A percentile compares a stretch with the other conserved stretches of the same genome.
phyloP scores from a whole-genome alignment of 139 green algal genomes.

The Coccomyxa sp. region DNA sequence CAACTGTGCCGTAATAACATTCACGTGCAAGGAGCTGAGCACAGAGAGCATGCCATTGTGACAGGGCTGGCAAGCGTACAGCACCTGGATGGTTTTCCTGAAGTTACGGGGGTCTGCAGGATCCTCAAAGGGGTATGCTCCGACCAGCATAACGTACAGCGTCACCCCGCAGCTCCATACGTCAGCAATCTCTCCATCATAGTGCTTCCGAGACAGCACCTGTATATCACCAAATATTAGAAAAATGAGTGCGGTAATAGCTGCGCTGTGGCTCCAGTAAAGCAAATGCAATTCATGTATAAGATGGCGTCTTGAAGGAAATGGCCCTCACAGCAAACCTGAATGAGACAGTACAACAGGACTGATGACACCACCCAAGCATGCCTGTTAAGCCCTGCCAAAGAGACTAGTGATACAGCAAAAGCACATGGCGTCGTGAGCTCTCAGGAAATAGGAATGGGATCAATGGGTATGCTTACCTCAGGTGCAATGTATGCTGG shows the following conservation, averaged over 20 bases:
- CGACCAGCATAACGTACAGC: conserved; percentile 98
- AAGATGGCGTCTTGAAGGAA: not conserved
- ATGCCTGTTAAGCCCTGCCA: too few species aligned
- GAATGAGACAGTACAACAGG: too few species aligned
- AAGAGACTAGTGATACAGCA: too few species aligned
- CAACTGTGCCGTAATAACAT: too few species aligned
- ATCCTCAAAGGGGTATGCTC: conserved; percentile 99
- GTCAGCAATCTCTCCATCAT: conserved; percentile 91
- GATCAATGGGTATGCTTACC: not conserved
- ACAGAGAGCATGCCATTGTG: too few species aligned
- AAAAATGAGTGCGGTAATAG: not conserved
- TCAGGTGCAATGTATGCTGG: conserved; percentile 98
- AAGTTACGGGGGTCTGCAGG: conserved; percentile 93
- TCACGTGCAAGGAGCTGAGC: too few species aligned
- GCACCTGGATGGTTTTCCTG: conserved; percentile 93
- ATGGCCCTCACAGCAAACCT: too few species aligned
- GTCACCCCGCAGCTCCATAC: conserved; percentile 98
- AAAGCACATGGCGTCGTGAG: too few species aligned
- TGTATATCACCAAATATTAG: conserved; percentile 13
- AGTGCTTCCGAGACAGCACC: conserved; percentile 81
- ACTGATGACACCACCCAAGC: too few species aligned
- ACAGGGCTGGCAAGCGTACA: not conserved
- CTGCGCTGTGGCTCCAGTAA: too few species aligned
- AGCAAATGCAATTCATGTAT: too few species aligned
- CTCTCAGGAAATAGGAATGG: not conserved